Evolutionary conservation across 2,329 filamentous ascomycete genomes (phyloP).

Genomic region (Verticillium zaregamsianum): DNA sequence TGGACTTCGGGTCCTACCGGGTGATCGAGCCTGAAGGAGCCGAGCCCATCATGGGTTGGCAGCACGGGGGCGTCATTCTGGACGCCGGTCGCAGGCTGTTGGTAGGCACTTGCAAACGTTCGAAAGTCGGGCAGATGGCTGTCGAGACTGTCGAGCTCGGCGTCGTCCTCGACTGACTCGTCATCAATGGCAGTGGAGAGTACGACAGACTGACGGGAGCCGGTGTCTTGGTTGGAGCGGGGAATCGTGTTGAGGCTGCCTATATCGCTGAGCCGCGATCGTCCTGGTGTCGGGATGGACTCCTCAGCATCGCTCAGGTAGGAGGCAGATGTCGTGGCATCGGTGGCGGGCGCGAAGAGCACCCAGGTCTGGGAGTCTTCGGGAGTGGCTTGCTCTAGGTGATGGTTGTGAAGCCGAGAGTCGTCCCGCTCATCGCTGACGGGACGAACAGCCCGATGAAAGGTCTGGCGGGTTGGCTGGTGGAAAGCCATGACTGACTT

Average conservation of each 20-base stretch:
- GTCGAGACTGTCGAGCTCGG: constrained; percentile 87
- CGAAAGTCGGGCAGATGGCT: constrained; percentile 88
- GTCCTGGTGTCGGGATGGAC: constrained; percentile 61
- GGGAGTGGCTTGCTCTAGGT: constrained; percentile 31
- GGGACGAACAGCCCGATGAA: constrained; percentile 42
- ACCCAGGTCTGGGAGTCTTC: constrained; percentile 92
- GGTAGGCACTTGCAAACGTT: constrained; percentile 46
- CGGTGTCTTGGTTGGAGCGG: constrained; percentile 50
- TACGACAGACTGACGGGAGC: constrained; percentile 34
- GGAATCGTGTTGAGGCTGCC: constrained; percentile 71
- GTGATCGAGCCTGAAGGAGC: constrained; percentile 70
- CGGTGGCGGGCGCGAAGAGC: constrained; percentile 76
- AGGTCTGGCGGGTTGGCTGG: constrained; percentile 50
- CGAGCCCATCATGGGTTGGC: constrained; percentile 89
- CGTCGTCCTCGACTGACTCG: constrained; percentile 56
- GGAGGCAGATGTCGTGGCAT: constrained; percentile 55
- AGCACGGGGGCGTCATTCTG: constrained; percentile 53
- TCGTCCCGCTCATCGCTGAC: constrained; percentile 33
- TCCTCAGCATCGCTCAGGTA: constrained; percentile 65
- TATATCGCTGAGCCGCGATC: constrained; percentile 74
- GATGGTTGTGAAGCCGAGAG: constrained; percentile 19
- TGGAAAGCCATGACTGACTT: constrained; percentile 51
- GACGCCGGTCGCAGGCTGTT: constrained; percentile 48
- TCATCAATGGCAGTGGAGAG: constrained; percentile 31
- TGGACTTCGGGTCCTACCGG: constrained; percentile 59